Evolutionary conservation across 345 rosid genomes (phyloP).

Genomic region (Syzygium jambos): DNA sequence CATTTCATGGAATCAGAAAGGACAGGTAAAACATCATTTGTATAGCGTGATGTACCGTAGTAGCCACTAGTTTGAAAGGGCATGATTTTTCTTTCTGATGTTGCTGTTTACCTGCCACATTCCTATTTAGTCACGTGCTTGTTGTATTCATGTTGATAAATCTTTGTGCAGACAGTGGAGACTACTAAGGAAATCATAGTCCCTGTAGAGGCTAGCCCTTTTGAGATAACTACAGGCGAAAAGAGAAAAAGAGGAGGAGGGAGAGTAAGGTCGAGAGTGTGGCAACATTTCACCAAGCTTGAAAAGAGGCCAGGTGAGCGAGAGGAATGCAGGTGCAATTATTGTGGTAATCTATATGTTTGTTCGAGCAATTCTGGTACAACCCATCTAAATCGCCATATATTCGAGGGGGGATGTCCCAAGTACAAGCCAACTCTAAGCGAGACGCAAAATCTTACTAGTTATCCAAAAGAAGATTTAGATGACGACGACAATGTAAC

Average conservation of each 20-base stretch:
- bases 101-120: background rate
- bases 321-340: slow-evolving; percentile 2
- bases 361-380: slow-evolving; percentile 2
- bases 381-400: slow-evolving; percentile 3
- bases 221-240: background rate
- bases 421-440: background rate
- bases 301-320: slow-evolving; percentile 2
- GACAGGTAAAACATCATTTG: background rate
- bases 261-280: background rate
- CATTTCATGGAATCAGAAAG: background rate
- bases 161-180: background rate
- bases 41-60: background rate
- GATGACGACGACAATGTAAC: background rate
- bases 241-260: slow-evolving; percentile 1
- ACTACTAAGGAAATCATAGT: background rate
- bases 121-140: background rate
- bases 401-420: slow-evolving; percentile 1
- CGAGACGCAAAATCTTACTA: background rate
- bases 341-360: slow-evolving; percentile 1
- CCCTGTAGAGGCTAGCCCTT: background rate
- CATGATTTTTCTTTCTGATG: background rate
- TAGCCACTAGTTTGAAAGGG: background rate
- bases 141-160: background rate
- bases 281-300: slow-evolving; percentile 4
- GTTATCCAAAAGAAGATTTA: background rate